Evolutionary conservation across 176 grass and related monocot genomes (phyloP).

Genomic region (Poa pratensis): DNA sequence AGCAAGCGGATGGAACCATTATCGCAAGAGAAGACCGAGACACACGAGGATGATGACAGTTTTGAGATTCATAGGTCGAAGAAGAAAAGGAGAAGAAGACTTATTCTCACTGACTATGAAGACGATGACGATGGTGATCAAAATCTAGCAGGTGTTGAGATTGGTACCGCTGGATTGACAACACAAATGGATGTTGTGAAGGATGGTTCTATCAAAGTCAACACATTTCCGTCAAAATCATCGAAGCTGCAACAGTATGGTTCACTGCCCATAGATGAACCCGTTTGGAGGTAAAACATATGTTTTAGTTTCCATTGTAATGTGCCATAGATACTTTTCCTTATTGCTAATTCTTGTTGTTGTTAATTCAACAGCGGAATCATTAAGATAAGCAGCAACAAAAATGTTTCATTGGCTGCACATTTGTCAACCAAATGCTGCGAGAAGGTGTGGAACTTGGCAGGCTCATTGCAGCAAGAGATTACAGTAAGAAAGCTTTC

Average conservation of each 20-base stretch:
- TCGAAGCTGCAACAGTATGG: neutral
- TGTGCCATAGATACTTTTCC: neutral
- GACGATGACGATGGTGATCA: neutral
- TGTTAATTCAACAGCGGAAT: constrained; percentile 58
- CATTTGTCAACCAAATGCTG: constrained; percentile 63
- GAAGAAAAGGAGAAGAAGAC: neutral
- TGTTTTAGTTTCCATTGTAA: neutral
- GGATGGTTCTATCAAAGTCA: neutral
- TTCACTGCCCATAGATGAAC: constrained; percentile 23
- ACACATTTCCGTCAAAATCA: neutral
- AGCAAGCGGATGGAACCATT: neutral
- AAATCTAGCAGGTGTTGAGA: neutral
- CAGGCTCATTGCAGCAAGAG: constrained; percentile 36
- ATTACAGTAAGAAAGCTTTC: constrained; percentile 45
- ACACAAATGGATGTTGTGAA: neutral
- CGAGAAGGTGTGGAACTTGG: constrained; percentile 52
- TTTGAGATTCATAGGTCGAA: neutral
- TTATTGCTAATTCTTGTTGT: neutral
- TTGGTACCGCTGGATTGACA: neutral
- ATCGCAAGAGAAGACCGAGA: neutral
- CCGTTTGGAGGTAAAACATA: constrained; percentile 43
- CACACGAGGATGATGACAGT: neutral
- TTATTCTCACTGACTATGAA: neutral
- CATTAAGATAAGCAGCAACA: constrained; percentile 40
- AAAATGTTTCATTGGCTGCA: constrained; percentile 51